Percentiles rank a stretch among this genome's conserved stretches.
phyloP scores from a whole-genome alignment of 257 asterid species.

The Jaltomata sinuosa region DNA sequence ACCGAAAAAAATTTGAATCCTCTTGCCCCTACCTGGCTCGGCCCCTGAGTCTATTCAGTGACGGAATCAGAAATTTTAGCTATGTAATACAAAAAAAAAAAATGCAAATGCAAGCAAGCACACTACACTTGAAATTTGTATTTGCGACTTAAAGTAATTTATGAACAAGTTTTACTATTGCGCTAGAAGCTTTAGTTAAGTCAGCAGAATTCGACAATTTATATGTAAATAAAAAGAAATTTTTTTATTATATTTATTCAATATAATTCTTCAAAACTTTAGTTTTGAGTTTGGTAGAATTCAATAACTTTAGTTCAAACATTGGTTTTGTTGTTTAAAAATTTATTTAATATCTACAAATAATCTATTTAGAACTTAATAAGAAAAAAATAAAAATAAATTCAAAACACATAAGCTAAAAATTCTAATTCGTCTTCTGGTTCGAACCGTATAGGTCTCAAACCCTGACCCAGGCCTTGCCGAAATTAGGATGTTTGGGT shows the following conservation, averaged over 20 bases:
- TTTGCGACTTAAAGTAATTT: neutral
- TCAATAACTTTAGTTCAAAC: neutral
- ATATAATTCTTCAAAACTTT: no score
- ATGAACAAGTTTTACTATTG: neutral
- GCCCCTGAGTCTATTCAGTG: no score
- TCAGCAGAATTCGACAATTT: neutral
- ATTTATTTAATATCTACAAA: no score
- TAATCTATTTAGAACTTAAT: no score
- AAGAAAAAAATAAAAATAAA: no score
- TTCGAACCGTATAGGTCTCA: neutral
- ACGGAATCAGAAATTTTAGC: neutral
- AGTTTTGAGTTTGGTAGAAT: neutral
- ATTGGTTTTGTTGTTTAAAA: no score
- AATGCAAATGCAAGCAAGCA: neutral
- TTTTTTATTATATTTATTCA: neutral
- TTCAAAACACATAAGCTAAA: neutral
- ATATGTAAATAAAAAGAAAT: neutral
- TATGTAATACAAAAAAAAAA: no score
- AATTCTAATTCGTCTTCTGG: neutral
- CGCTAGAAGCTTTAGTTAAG: neutral
- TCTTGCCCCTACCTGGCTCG: no score
- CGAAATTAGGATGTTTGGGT: neutral
- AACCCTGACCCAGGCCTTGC: neutral
- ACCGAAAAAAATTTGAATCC: no score
- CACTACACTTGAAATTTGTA: neutral